Percentiles rank a stretch among this genome's conserved stretches.
Evolutionary conservation across 768 basidiomycete genomes (phyloP).

Genomic region (Gelatoporia subvermispora): DNA sequence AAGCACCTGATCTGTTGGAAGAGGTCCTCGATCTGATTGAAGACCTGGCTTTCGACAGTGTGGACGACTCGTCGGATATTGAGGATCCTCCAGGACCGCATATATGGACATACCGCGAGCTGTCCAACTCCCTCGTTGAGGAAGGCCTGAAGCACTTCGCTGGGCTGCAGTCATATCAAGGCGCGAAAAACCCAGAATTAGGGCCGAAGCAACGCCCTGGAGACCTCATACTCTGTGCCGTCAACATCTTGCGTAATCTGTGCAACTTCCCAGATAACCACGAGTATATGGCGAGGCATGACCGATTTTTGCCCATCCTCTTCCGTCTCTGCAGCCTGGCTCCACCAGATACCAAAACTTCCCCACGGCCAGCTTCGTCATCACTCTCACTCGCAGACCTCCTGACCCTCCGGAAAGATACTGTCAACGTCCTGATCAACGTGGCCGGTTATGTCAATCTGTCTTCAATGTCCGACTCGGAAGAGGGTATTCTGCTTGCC

Average conservation of each 20-base stretch:
- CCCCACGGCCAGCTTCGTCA: slow-evolving; percentile 40
- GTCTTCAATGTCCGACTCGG: slow-evolving; percentile 32
- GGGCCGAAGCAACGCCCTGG: slow-evolving; percentile 66
- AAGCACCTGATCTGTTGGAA: slow-evolving; percentile 77
- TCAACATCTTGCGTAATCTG: slow-evolving; percentile 85
- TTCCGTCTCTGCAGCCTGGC: slow-evolving; percentile 64
- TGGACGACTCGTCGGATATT: slow-evolving; percentile 32
- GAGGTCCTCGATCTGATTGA: slow-evolving; percentile 85
- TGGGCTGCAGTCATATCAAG: slow-evolving; percentile 43
- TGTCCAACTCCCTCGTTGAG: slow-evolving; percentile 56
- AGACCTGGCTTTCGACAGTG: slow-evolving; percentile 67
- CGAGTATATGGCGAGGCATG: slow-evolving; percentile 59
- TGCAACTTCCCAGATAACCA: slow-evolving; percentile 71
- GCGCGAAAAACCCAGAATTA: slow-evolving; percentile 40
- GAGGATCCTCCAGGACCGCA: slow-evolving; percentile 12
- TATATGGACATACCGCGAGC: slow-evolving; percentile 61
- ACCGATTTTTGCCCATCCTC: slow-evolving; percentile 58
- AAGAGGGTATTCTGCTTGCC: slow-evolving; percentile 39
- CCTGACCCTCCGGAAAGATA: slow-evolving; percentile 72
- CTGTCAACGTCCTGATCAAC: slow-evolving; percentile 62
- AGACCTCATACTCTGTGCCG: slow-evolving; percentile 60
- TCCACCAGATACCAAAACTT: slow-evolving; percentile 20
- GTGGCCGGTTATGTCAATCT: slow-evolving; percentile 52
- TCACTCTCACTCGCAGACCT: slow-evolving; percentile 69
- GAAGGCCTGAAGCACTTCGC: slow-evolving; percentile 58